Evolutionary conservation across 176 grass and related monocot species (phyloP).

Genomic region (Zea luxurians): DNA sequence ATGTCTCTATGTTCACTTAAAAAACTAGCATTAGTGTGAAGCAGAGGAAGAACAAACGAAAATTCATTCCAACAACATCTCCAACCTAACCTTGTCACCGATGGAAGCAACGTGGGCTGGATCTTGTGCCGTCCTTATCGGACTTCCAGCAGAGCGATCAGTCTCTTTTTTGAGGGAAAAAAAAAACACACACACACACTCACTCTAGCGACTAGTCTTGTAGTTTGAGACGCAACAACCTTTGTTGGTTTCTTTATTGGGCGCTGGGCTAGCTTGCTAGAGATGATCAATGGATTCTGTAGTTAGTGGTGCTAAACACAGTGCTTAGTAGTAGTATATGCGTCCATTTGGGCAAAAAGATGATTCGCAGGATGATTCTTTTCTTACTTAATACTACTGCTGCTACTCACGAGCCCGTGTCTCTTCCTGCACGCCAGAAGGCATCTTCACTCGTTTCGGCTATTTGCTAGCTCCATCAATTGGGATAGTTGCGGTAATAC

Average conservation of each 20-base stretch:
- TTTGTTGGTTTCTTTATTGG: slow-evolving; percentile 1
- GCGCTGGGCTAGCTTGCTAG: neutral
- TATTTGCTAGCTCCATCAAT: neutral
- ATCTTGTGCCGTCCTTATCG: neutral
- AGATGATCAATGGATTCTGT: neutral
- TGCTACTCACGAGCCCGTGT: neutral
- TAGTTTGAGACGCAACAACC: slow-evolving; percentile 9
- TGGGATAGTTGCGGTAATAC: neutral
- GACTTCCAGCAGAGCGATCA: neutral
- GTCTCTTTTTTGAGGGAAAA: neutral
- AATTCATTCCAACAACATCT: neutral
- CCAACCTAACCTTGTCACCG: neutral
- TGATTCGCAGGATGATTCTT: neutral
- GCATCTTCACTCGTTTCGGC: neutral
- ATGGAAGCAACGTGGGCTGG: neutral
- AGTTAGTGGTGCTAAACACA: neutral
- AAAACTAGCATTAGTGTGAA: neutral
- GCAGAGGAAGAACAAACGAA: neutral
- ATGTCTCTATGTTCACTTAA: too few relatives aligned
- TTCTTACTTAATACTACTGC: neutral
- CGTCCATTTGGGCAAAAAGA: neutral
- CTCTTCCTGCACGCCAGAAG: neutral
- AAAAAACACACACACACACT: too few relatives aligned
- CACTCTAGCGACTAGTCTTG: neutral
- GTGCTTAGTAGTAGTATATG: neutral